These are phyloP conservation scores for Alternaria arbusti DNA, from an alignment of 2,329 filamentous ascomycete species.

Conservation along the genomic window DNA sequence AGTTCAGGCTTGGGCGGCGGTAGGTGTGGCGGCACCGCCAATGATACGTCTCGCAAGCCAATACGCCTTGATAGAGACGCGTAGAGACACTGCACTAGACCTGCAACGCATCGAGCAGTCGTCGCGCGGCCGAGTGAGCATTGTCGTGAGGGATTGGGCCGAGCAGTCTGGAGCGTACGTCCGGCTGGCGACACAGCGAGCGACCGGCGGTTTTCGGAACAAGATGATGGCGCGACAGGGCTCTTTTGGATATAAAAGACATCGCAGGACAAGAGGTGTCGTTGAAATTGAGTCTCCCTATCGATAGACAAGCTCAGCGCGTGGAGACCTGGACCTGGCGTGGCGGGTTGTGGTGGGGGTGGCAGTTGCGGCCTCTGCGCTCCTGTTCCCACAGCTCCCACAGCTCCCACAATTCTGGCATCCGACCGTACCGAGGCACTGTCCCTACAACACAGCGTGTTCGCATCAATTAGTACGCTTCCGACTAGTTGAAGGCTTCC, in stretches of 20 bases:
- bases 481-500: neutral
- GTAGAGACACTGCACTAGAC: constrained; percentile 3
- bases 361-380: neutral
- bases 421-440: neutral
- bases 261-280: constrained; percentile 11
- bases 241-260: neutral
- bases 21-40: constrained; percentile 8
- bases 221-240: neutral
- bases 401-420: constrained; percentile 17
- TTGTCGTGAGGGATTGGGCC: neutral
- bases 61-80: neutral
- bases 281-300: constrained; percentile 26
- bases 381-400: neutral
- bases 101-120: constrained; percentile 6
- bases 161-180: neutral
- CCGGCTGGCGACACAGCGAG: constrained; percentile 4
- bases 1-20: constrained; percentile 7
- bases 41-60: constrained; percentile 3
- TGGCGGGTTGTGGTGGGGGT: constrained; percentile 13
- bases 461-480: neutral
- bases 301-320: constrained; percentile 21
- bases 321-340: constrained; percentile 19
- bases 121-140: constrained; percentile 3
- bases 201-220: neutral
- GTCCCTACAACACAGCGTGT: neutral